Conservation (phyloP, 1,139 yeast species). For the Spathaspora jeffriesii region DNA sequence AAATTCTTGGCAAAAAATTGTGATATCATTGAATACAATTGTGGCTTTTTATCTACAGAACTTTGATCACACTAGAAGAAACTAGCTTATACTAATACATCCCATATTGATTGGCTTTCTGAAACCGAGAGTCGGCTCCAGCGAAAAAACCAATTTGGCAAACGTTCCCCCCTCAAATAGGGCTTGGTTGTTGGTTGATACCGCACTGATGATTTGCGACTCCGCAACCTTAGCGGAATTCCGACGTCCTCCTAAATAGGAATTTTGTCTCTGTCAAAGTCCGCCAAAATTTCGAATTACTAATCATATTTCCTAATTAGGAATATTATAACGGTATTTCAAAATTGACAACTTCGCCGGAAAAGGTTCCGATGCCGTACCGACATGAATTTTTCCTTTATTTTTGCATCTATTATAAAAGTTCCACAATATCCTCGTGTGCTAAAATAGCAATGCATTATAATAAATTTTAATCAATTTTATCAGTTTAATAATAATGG, state of each 20-base stretch:
- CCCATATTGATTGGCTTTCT: neutral
- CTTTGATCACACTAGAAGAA: neutral
- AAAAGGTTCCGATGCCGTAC: neutral
- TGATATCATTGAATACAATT: neutral
- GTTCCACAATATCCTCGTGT: conserved; percentile 1
- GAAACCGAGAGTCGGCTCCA: neutral
- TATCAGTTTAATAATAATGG: neutral
- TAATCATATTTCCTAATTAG: conserved; percentile 2
- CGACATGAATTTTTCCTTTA: neutral
- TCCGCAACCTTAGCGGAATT: neutral
- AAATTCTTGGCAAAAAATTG: neutral
- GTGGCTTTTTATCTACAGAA: neutral
- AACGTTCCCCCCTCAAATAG: neutral
- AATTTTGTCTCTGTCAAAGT: neutral
- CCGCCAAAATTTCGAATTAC: neutral
- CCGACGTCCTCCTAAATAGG: neutral
- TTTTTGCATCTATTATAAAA: conserved; percentile 3
- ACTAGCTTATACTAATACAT: neutral
- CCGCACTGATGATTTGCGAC: neutral
- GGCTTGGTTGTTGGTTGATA: neutral
- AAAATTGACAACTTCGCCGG: neutral
- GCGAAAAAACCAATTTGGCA: neutral
- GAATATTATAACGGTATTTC: conserved; percentile 2
- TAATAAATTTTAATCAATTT: neutral
- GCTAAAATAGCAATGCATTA: neutral